Base-by-base conservation (phyloP, 495 filamentous ascomycete species). In the Xylaria sp. region DNA sequence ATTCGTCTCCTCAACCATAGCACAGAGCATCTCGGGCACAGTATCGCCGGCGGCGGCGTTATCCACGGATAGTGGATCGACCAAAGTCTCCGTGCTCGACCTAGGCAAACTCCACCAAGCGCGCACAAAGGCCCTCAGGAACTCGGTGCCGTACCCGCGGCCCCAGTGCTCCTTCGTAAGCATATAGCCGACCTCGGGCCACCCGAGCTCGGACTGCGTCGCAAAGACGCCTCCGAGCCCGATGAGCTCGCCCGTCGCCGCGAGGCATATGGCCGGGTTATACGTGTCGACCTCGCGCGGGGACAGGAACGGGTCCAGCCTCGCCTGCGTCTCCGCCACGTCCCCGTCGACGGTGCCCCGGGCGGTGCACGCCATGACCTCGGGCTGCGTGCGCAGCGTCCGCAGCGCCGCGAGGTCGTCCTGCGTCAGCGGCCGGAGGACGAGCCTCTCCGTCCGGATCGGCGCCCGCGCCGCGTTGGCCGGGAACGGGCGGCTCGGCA, bases 111-210 rank as follows among this genome's bases (percentile, higher is more conserved):
- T 72, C 44, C 71, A 75, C 75, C 79, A 85, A 11, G 71, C 68
- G 11, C 26, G 31, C 37, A 85, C 9, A 57, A 77, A 84, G 19
- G 74, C 83, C 41, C 43, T 73, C 62, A 85, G 9, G 67, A 85
- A 84, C 74, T 86, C 84, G 2, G 82, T 83, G 19, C 74, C 84
- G 12, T 80, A 67, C 46, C 84, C 84, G 61, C 71, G 76, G 0
- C 84, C 84, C 84, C 84, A 86, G 35, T 31, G 33, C 69, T 84
- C 82, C 44, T 66, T 75, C 35, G 71, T 72, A 19, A 86, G 43
- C 78, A 85, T 82, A 67, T 86, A 86, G 9, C 84, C 84, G 21
- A 84, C 61, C 74, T 83, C 84, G 5, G 84, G 84, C 82, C 82
- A 84, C 15, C 82, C 82, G 15, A 80, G 73, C 19, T 31, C 46